Base-by-base conservation (phyloP, 2,329 filamentous ascomycete genomes). In the Teratosphaeria viscida region DNA sequence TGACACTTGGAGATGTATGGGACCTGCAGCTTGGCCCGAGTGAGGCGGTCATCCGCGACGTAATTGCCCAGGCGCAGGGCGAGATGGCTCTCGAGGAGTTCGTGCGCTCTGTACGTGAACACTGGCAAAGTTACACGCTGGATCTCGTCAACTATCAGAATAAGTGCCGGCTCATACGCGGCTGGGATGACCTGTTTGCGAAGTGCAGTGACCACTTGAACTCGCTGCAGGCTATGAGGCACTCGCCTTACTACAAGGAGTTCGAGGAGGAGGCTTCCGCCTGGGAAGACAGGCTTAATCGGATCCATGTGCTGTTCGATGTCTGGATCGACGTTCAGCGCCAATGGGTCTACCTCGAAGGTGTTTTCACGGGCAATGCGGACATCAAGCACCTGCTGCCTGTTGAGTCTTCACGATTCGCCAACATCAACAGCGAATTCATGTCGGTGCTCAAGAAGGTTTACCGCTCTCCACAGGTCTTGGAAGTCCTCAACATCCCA, bases 261-360 rank as follows among this genome's bases (percentile, higher is more conserved):
- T 99, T 99, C 63, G 94, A 99, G 72, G 94, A 99, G 68, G 94
- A 99, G 67, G 95, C 95, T 6, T 88, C 91, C 0, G 84, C 88
- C 0, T 99, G 94, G 94, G 95, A 99, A 75, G 95, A 99, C 76
- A 96, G 95, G 73, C 82, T 99, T 29, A 99, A 97, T 73, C 86
- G 94, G 54, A 91, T 99, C 2, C 94, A 99, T 72, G 90, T 99
- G 16, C 82, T 99, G 10, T 99, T 99, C 70, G 94, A 99, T 73
- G 92, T 99, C 16, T 99, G 95, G 95, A 99, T 99, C 68, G 95
- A 99, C 75, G 95, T 99, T n/a, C 94, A 99, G 74, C 88, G 95
- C 62, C 94, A 99, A 77, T 99, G 94, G 94, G 94, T 99, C 7
- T 99, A 99, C 73, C 84, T 99, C 5, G 95, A 99, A 76, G 94